phyloP scores from a whole-genome alignment of 148 eudicot species.

The Polygonum aviculare region DNA sequence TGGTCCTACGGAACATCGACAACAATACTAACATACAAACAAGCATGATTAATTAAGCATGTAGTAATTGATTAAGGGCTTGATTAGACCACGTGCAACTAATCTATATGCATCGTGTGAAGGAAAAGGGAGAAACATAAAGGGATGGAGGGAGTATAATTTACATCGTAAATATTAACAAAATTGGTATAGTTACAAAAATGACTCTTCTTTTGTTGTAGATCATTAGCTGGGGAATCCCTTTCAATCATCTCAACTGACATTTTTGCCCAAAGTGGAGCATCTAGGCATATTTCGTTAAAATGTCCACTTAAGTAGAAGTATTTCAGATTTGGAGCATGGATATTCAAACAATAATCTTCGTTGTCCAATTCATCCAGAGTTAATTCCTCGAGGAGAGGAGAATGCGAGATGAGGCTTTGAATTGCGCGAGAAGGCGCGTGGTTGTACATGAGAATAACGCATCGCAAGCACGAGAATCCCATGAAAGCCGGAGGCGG shows the following conservation, averaged over 20 bases:
- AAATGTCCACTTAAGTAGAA: slow-evolving; percentile 55
- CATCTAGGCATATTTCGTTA: slow-evolving; percentile 20
- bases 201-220: slow-evolving; percentile 32
- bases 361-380: slow-evolving; percentile 35
- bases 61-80: not conserved
- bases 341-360: slow-evolving; percentile 35
- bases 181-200: slow-evolving; percentile 18
- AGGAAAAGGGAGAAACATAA: too few relatives aligned
- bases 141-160: too few relatives aligned
- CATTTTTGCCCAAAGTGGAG: slow-evolving; percentile 28
- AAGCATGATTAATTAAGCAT: too few relatives aligned
- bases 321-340: slow-evolving; percentile 59
- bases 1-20: slow-evolving; percentile 48
- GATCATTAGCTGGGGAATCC: slow-evolving; percentile 52
- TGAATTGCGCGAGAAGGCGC: slow-evolving; percentile 38
- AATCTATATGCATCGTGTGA: too few relatives aligned
- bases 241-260: slow-evolving; percentile 8
- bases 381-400: slow-evolving; percentile 52
- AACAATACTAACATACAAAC: not conserved
- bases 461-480: slow-evolving; percentile 35
- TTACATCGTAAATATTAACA: not conserved
- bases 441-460: slow-evolving; percentile 23
- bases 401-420: slow-evolving; percentile 40
- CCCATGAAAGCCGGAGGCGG: slow-evolving; percentile 39
- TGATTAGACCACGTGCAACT: too few relatives aligned